phyloP scores from a whole-genome alignment of 2,329 filamentous ascomycete genomes.

The Rachicladosporium sp. region DNA sequence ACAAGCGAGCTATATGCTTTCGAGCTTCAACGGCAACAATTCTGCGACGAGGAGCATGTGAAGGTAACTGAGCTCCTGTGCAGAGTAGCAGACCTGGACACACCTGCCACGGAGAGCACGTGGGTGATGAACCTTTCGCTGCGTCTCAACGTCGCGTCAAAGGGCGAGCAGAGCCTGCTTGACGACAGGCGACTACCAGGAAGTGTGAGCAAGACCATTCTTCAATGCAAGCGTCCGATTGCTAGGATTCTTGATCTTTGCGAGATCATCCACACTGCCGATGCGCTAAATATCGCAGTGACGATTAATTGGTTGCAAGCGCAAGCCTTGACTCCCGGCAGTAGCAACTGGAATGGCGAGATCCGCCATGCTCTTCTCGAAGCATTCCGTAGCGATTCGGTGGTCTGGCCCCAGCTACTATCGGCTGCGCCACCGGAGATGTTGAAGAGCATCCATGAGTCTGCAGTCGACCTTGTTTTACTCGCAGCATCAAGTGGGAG shows the following conservation, averaged over 20 bases:
- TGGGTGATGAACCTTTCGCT: constrained; percentile 2
- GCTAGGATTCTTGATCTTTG: constrained; percentile 1
- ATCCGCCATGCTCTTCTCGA: constrained; percentile 22
- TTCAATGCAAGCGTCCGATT: too few relatives aligned
- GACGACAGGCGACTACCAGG: too few relatives aligned
- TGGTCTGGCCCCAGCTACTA: constrained; percentile 33
- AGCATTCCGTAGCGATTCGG: constrained; percentile 28
- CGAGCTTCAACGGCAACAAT: constrained; percentile 11
- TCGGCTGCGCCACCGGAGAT: constrained; percentile 22
- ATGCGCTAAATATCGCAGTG: constrained; percentile 3
- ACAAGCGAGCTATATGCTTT: constrained; percentile 4
- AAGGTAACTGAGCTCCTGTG: constrained; percentile 8
- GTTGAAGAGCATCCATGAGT: constrained; percentile 16
- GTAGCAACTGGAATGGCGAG: too few relatives aligned
- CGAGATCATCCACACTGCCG: constrained; percentile 3
- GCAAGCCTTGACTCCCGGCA: too few relatives aligned
- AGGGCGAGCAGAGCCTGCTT: not conserved
- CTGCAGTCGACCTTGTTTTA: constrained; percentile 24
- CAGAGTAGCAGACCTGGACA: constrained; percentile 8
- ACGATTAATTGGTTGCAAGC: constrained; percentile 1
- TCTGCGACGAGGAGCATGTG: constrained; percentile 6
- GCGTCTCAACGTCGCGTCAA: not conserved
- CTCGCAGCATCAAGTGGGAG: constrained; percentile 5
- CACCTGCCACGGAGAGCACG: not conserved
- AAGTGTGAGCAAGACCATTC: too few relatives aligned